Evolutionary conservation across 2,329 filamentous ascomycete genomes (phyloP).

Genomic region (Monilinia aucupariae): DNA sequence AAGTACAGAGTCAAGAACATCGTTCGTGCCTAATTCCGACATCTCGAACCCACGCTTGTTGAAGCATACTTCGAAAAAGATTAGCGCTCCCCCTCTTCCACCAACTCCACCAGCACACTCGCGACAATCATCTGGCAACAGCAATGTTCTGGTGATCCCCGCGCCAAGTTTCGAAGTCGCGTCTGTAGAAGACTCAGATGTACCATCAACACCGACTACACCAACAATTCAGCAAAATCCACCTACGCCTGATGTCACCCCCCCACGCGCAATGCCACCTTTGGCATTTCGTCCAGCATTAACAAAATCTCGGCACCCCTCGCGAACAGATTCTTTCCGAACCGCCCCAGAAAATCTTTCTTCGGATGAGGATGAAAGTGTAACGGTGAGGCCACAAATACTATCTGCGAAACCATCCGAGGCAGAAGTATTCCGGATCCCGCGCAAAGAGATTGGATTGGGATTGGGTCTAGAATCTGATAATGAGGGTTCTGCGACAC

Average conservation of each 20-base stretch:
- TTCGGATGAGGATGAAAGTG: constrained; percentile 50
- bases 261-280: constrained; percentile 51
- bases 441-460: constrained; percentile 32
- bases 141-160: constrained; percentile 20
- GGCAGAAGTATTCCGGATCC: constrained; percentile 18
- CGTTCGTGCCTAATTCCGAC: constrained; percentile 29
- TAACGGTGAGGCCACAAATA: constrained; percentile 38
- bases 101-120: constrained; percentile 61
- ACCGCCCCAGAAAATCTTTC: constrained; percentile 64
- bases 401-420: constrained; percentile 27
- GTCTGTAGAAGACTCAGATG: constrained; percentile 18
- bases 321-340: constrained; percentile 59
- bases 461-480: constrained; percentile 39
- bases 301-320: constrained; percentile 42
- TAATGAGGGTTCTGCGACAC: constrained; percentile 33
- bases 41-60: constrained; percentile 32
- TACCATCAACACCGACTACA: constrained; percentile 45
- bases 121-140: constrained; percentile 48
- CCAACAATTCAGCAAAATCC: constrained; percentile 62
- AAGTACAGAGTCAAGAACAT: constrained; percentile 27
- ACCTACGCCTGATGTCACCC: constrained; percentile 71
- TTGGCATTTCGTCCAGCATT: constrained; percentile 42
- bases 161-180: constrained; percentile 25
- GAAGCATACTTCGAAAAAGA: constrained; percentile 33
- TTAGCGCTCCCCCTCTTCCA: constrained; percentile 39